Evolutionary conservation across 495 filamentous ascomycete species (phyloP).

Genomic region (Neurospora africana): DNA sequence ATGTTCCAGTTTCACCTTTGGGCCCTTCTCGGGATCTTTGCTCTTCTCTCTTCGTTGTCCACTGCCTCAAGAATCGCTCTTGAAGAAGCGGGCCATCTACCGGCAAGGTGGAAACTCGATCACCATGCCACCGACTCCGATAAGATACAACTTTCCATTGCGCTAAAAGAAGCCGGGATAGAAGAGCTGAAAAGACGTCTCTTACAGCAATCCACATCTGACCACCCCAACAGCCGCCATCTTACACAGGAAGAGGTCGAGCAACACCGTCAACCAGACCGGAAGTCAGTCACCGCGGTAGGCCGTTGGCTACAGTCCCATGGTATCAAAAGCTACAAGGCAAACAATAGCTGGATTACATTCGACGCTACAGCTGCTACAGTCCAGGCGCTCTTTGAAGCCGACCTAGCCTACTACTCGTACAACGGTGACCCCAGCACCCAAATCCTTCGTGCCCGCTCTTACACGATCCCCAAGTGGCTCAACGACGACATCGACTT

Average conservation of each 20-base stretch:
- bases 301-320: slow-evolving; percentile 25
- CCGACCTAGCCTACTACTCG: slow-evolving; percentile 25
- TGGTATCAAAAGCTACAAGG: slow-evolving; percentile 16
- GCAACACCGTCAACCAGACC: slow-evolving; percentile 17
- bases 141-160: slow-evolving; percentile 22
- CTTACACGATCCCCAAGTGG: slow-evolving; percentile 38
- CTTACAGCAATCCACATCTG: slow-evolving; percentile 14
- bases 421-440: slow-evolving; percentile 13
- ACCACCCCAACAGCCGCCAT: slow-evolving; percentile 18
- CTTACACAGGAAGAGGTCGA: slow-evolving; percentile 22
- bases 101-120: slow-evolving; percentile 16
- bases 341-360: slow-evolving; percentile 20
- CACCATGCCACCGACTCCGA: slow-evolving; percentile 15
- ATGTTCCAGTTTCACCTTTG: slow-evolving; percentile 8
- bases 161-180: slow-evolving; percentile 27
- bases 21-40: slow-evolving; percentile 7
- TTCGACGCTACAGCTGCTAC: slow-evolving; percentile 23
- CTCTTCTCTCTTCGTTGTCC: background rate
- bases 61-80: slow-evolving; percentile 13
- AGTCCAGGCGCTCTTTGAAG: slow-evolving; percentile 28
- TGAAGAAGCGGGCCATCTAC: slow-evolving; percentile 9
- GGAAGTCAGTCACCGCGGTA: slow-evolving; percentile 13
- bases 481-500: slow-evolving; percentile 32
- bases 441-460: slow-evolving; percentile 22
- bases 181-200: slow-evolving; percentile 23